Evolutionary conservation across 2,329 filamentous ascomycete species (phyloP).

Genomic region (Metarhizium sp.): DNA sequence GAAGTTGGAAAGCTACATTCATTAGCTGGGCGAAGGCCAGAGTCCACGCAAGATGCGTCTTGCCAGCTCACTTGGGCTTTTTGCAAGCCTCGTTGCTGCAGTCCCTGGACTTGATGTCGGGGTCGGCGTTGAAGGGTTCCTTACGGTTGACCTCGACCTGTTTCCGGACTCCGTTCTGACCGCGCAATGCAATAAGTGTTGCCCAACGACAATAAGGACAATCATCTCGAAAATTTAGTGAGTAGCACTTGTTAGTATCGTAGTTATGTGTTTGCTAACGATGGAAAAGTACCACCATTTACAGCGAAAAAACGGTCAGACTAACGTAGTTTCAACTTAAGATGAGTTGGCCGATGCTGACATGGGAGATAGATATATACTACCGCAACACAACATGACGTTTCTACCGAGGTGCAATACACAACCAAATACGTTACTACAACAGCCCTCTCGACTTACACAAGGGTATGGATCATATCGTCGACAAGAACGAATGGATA

Average conservation of each 20-base stretch:
- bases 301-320: conserved; percentile 5
- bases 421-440: conserved; percentile 12
- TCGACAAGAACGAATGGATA: neutral
- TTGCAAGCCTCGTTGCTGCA: neutral
- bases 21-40: neutral
- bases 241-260: neutral
- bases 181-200: conserved; percentile 1
- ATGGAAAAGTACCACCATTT: conserved; percentile 2
- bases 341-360: neutral
- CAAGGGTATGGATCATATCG: conserved; percentile 6
- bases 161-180: conserved; percentile 3
- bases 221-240: conserved; percentile 3
- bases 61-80: neutral
- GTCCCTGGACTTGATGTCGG: neutral
- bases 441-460: conserved; percentile 9
- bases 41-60: neutral
- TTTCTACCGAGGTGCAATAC: conserved; percentile 11
- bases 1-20: neutral
- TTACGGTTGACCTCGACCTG: neutral
- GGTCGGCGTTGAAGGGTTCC: neutral
- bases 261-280: neutral
- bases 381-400: conserved; percentile 10
- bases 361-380: conserved; percentile 5
- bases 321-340: neutral
- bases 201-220: conserved; percentile 3